Evolutionary conservation across 148 eudicot species (phyloP).

Genomic region (Hydrangea macrophylla): DNA sequence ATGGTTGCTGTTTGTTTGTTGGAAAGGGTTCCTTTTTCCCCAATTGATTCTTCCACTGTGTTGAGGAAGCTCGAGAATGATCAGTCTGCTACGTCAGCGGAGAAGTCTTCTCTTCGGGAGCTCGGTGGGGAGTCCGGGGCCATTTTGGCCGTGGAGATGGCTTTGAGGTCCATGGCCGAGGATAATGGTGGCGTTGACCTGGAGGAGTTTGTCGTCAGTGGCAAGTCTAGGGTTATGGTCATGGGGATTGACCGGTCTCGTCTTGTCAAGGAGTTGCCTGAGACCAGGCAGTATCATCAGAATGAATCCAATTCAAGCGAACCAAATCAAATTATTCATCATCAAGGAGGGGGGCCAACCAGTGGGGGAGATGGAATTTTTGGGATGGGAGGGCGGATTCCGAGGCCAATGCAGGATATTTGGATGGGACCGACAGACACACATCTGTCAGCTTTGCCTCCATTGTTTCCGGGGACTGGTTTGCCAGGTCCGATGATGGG

Average conservation of each 20-base stretch:
- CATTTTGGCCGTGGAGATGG: constrained; percentile 64
- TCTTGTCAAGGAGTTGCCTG: constrained; percentile 71
- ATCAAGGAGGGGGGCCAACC: constrained; percentile 13
- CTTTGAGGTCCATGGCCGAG: constrained; percentile 64
- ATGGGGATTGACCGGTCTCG: constrained; percentile 59
- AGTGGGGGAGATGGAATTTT: constrained; percentile 31
- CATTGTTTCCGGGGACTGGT: constrained; percentile 40
- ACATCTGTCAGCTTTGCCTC: constrained; percentile 38
- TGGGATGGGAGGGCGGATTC: constrained; percentile 33
- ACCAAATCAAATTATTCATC: constrained; percentile 14
- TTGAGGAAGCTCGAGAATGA: constrained; percentile 74
- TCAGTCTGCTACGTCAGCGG: constrained; percentile 29
- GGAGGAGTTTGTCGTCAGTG: constrained; percentile 74
- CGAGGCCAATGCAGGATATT: constrained; percentile 45
- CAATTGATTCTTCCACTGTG: constrained; percentile 73
- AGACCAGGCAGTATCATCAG: constrained; percentile 32
- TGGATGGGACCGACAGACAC: constrained; percentile 58
- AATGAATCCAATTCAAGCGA: constrained; percentile 24
- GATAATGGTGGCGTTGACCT: constrained; percentile 68
- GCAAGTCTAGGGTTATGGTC: constrained; percentile 74
- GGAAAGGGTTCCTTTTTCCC: constrained; percentile 63
- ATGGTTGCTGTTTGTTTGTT: constrained; percentile 75
- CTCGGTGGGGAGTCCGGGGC: constrained; percentile 64
- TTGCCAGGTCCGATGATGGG: constrained; percentile 41
- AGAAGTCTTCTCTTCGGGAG: constrained; percentile 62